Conservation (phyloP, 2,329 filamentous ascomycete species). For the Fusarium mundagurra region DNA sequence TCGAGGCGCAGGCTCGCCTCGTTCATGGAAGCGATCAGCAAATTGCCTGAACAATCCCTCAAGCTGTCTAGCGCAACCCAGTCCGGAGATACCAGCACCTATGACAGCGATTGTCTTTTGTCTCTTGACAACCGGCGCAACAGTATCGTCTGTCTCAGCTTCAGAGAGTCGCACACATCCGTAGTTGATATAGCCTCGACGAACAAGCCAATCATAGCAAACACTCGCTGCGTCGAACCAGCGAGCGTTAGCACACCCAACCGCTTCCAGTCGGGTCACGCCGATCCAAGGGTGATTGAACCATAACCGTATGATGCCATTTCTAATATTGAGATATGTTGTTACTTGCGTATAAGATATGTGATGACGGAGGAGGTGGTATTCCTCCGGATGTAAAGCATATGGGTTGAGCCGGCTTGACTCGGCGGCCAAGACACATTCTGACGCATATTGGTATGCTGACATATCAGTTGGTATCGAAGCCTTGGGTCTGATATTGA, state of each 20-base stretch:
- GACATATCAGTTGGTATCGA: conserved; percentile 84
- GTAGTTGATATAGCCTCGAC: conserved; percentile 95
- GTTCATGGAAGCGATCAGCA: conserved; percentile 70
- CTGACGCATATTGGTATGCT: conserved; percentile 82
- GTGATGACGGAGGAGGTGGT: conserved; percentile 79
- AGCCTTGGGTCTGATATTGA: conserved; percentile 76
- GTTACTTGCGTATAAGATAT: conserved; percentile 91
- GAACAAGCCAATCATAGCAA: conserved; percentile 91
- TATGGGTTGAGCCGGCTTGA: conserved; percentile 91
- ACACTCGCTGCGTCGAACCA: conserved; percentile 91
- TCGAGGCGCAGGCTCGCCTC: conserved; percentile 74
- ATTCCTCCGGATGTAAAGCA: conserved; percentile 85
- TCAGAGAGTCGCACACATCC: conserved; percentile 78
- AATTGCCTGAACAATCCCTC: conserved; percentile 88
- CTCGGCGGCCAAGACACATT: conserved; percentile 90
- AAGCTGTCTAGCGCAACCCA: conserved; percentile 91
- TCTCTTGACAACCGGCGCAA: conserved; percentile 52
- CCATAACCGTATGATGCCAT: conserved; percentile 93
- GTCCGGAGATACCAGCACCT: conserved; percentile 92
- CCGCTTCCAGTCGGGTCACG: conserved; percentile 84
- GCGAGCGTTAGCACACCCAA: conserved; percentile 86
- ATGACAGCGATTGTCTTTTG: conserved; percentile 85
- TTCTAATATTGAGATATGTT: conserved; percentile 94
- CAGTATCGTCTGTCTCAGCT: conserved; percentile 55
- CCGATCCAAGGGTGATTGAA: conserved; percentile 83